Conservation (phyloP, 1,284 basidiomycete genomes). For the Cutaneotrichosporon mucoides region DNA sequence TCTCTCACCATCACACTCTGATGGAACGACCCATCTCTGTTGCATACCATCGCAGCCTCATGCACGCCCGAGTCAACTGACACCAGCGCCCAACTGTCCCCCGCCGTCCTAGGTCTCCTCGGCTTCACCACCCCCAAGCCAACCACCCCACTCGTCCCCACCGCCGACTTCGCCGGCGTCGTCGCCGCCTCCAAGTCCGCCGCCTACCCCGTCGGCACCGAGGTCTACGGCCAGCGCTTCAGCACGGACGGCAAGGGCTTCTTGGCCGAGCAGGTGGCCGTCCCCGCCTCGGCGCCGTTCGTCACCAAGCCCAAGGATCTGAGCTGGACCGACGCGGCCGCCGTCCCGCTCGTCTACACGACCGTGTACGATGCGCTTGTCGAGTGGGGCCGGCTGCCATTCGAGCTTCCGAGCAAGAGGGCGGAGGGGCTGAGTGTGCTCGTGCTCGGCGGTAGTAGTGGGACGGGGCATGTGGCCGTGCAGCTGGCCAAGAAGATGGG, state of each 20-base stretch:
- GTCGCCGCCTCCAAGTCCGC: background rate
- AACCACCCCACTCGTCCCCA: slow-evolving; percentile 55
- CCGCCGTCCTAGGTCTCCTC: slow-evolving; percentile 51
- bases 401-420: background rate
- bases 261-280: slow-evolving; percentile 56
- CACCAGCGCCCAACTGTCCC: slow-evolving; percentile 57
- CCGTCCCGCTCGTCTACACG: slow-evolving; percentile 56
- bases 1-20: no score
- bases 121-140: background rate
- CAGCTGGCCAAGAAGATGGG: slow-evolving; percentile 62
- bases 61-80: background rate
- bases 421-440: slow-evolving; percentile 49
- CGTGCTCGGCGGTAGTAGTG: slow-evolving; percentile 62
- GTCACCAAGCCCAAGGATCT: slow-evolving; percentile 42
- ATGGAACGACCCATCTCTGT: no score
- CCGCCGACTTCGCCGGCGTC: slow-evolving; percentile 52
- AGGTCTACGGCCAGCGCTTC: slow-evolving; percentile 4
- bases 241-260: slow-evolving; percentile 51
- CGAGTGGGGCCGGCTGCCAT: slow-evolving; percentile 45
- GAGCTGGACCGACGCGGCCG: slow-evolving; percentile 57
- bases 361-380: slow-evolving; percentile 59
- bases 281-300: slow-evolving; percentile 47
- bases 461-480: slow-evolving; percentile 61
- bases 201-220: background rate
- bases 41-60: no score